Base-by-base conservation (phyloP, 768 basidiomycete genomes). In the Kwoniella sp. region DNA sequence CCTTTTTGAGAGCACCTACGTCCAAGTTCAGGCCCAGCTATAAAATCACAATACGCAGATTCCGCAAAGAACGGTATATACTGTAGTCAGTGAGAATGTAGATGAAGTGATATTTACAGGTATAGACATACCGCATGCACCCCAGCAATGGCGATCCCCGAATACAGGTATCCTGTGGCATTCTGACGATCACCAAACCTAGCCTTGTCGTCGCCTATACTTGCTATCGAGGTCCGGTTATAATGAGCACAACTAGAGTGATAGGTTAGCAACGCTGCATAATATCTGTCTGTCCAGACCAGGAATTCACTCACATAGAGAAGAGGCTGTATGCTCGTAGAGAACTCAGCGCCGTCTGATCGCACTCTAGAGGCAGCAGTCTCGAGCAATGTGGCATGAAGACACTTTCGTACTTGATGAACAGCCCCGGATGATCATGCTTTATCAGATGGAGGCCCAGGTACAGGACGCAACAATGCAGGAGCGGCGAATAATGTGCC, bases 91-190 rank as follows among this genome's bases (percentile, higher is more conserved):
- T n/a, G n/a, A n/a, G n/a, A n/a, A n/a, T n/a, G n/a, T n/a, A n/a
- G n/a, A n/a, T n/a, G n/a, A n/a, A n/a, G n/a, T n/a, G n/a, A n/a
- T n/a, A n/a, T n/a, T n/a, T n/a, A n/a, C n/a, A n/a, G n/a, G n/a
- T n/a, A n/a, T n/a, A n/a, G 25, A 61, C 68, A 47, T 29, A 69
- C 63, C n/a, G 63, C 68, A 58, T 69, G 63, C 4, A 68, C 68
- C 2, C 63, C 68, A 29, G 63, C 68, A 20, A 69, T 55, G 2
- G 68, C 58, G 58, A 69, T 69, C 0, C 63, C 68, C 34, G 63
- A 64, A 41, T 69, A 58, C 17, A 69, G 30, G 34, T 69, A 69
- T 0, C 68, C 68, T 9, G 68, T 61, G 1, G 63, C 58, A 20
- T 61, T 31, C 23, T 65, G 68, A 26, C 68, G 34, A 30, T 60